Conservation (phyloP, 306 rosid genomes). For the Cercis canadensis region DNA sequence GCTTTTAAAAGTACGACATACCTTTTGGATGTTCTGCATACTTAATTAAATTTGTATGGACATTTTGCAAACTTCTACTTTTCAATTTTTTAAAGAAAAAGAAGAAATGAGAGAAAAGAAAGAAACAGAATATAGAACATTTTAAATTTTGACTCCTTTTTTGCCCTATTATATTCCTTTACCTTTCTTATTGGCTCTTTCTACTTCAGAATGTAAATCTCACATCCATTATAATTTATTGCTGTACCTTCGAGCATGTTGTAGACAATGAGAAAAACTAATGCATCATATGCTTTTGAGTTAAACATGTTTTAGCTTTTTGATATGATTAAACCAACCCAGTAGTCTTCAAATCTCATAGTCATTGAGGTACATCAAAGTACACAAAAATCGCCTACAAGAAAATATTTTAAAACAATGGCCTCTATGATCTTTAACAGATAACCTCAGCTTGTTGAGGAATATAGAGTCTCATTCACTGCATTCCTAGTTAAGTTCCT, state of each 20-base stretch:
- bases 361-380: background rate
- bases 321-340: background rate
- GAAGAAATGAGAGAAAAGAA: slow-evolving; percentile 25
- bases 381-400: background rate
- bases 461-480: slow-evolving; percentile 2
- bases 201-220: slow-evolving; percentile 14
- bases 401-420: background rate
- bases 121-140: background rate
- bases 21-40: slow-evolving; percentile 42
- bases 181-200: slow-evolving; percentile 33
- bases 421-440: background rate
- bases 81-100: slow-evolving; percentile 8
- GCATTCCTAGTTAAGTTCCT: background rate
- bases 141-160: slow-evolving; percentile 30
- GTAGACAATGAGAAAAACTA: background rate
- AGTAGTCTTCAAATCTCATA: background rate
- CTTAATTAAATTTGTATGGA: slow-evolving; percentile 41
- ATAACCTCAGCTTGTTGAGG: slow-evolving; percentile 1
- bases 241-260: slow-evolving; percentile 39
- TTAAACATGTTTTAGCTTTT: slow-evolving; percentile 9
- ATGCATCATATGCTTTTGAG: slow-evolving; percentile 28
- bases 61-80: slow-evolving; percentile 37
- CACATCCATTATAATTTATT: no score
- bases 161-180: slow-evolving; percentile 39
- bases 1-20: slow-evolving; percentile 45